Evolutionary conservation across 345 rosid genomes (phyloP), one percentile per base, ranked within the genome.

Genomic region (Ailanthus altissimus): DNA sequence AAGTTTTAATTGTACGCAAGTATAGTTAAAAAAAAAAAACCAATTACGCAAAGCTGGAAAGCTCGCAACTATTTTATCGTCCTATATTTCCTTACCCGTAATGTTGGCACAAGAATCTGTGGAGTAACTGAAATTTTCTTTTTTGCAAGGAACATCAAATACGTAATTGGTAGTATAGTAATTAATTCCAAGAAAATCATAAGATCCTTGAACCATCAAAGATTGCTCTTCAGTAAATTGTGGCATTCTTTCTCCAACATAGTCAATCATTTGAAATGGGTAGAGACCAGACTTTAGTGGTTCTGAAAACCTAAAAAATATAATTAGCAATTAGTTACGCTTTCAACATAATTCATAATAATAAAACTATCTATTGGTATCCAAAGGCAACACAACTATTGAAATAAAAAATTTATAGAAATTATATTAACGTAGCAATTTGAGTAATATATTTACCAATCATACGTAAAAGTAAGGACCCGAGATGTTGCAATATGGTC

Each of bases 131-230:
- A 40, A 63, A 51, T 86, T 81, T 60, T 67, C 3, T 36, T 12
- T 9, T 64, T 50, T 54, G 18, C 76, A 16, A 54, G 62, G 62
- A 49, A 85, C 32, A 18, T 80, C 32, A 67, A 2, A 18, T 8
- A 77, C 89, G 68, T 84, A 87, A 5, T 8, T 13, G 13, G 87
- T 50, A 20, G 87, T 67, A 54, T 87, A 89, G 63, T 89, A 87
- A 68, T 89, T 89, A 3, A 89, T 0, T n/a, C 90, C 92, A 4
- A 87, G 1, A 70, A 83, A 89, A 82, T 89, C 93, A 42, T 56
- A 73, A 3, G 89, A 88, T 28, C 84, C 84, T 73, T 32, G 36
- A 2, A 61, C 20, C 65, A 61, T 61, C 65, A 28, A 0, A 28
- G 65, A 61, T 14, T 61, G 65, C 38, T 26, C n/a, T 1, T 15